Conservation (phyloP, 495 filamentous ascomycete species). For the Talaromyces stipitatus region DNA sequence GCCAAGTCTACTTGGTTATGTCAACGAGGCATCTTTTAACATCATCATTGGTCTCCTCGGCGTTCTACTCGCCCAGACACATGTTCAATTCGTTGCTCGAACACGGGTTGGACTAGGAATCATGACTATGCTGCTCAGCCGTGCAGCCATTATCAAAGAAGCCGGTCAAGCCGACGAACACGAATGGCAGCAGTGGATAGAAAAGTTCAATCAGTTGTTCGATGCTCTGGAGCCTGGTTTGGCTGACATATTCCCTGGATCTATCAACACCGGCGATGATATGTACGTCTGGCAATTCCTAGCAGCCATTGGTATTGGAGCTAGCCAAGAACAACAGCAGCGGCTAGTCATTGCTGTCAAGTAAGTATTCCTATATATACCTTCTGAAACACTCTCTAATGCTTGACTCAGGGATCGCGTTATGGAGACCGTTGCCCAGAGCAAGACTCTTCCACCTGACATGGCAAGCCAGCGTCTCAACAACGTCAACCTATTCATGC, state of each 20-base stretch:
- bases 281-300: conserved; percentile 98
- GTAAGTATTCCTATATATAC: conserved; percentile 32
- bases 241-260: conserved; percentile 76
- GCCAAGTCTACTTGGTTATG: conserved; percentile 76
- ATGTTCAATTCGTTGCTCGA: conserved; percentile 67
- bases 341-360: conserved; percentile 90
- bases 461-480: conserved; percentile 72
- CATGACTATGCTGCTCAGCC: conserved; percentile 89
- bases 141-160: conserved; percentile 89
- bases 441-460: conserved; percentile 80
- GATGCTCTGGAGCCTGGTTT: conserved; percentile 77
- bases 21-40: conserved; percentile 83
- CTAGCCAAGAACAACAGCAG: conserved; percentile 88
- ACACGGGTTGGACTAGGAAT: conserved; percentile 82
- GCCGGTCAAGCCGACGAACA: conserved; percentile 57
- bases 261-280: conserved; percentile 75
- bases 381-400: conserved; percentile 10
- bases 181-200: conserved; percentile 77
- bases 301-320: conserved; percentile 86
- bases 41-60: conserved; percentile 85
- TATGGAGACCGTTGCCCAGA: conserved; percentile 85
- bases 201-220: conserved; percentile 78
- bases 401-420: conserved; percentile 63
- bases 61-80: conserved; percentile 72
- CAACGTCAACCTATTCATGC: conserved; percentile 97